Base-by-base conservation (phyloP, 2,329 filamentous ascomycete species). In the Didymella segeticola region DNA sequence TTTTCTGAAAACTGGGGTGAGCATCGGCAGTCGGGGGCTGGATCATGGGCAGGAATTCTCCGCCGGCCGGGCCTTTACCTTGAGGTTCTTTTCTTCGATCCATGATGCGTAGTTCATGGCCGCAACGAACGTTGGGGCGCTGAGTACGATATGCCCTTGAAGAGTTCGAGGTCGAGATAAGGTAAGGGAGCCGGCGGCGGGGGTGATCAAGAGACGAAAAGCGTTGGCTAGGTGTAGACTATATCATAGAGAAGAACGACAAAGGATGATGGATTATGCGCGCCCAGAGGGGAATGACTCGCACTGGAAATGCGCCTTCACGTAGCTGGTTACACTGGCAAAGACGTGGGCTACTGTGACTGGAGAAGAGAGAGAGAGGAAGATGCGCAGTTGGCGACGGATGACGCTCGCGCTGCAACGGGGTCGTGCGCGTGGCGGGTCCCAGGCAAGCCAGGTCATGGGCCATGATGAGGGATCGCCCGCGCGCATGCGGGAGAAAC, bases 41-140 rank as follows among this genome's bases (percentile, higher is more conserved):
- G 33, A 54, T 54, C 45, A 45, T 54, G 10, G 51, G 45, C 51
- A 54, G 51, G 36, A 54, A 46, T 30, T 54, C 51, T 39, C 39
- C 51, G 34, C 14, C 19, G 15, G 26, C 12, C 31, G 33, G 43
- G 26, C 25, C 30, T 39, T 52, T 67, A 74, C 72, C 62, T 77
- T 77, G 63, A 77, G 72, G 52, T 76, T 77, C 58, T 76, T 75
- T 67, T 77, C 75, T 67, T 77, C 75, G 49, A 77, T 77, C 75
- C 76, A 76, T 61, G 76, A 76, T 60, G 75, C 65, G 68, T 77
- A 77, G 56, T 77, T 77, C 75, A 77, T 78, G 47, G 56, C 72
- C 62, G 54, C 56, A 41, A 36, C 45, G 38, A 15, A 14, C 14
- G 31, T 46, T 23, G 23, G 33, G 26, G 45, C 46, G 41, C 29